Base-by-base conservation (phyloP, 768 basidiomycete genomes). In the Coprinopsis strossmayeri region DNA sequence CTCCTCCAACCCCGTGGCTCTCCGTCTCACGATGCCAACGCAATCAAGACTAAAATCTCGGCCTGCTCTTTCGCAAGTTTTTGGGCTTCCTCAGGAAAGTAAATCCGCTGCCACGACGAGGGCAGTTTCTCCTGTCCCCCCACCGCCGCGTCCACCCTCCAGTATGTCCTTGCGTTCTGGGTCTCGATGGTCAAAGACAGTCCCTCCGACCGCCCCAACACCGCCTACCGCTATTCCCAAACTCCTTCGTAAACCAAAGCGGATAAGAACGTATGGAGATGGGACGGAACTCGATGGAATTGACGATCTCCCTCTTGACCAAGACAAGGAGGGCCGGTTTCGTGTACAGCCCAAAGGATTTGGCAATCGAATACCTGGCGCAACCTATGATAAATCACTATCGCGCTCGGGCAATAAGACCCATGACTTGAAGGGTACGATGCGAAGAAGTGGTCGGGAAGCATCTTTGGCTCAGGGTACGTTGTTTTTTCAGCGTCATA, bases 231-330 rank as follows among this genome's bases (percentile, higher is more conserved):
- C 74, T 27, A 59, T 77, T 2, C 79, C 85, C 4, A 88, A 82
- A 65, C 64, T 90, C 11, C 67, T 92, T 21, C 79, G 83, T 46
- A 73, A 81, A 55, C 89, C 89, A 11, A 92, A 91, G 65, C 84
- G 87, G 32, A 76, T 75, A 53, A 73, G 80, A 45, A 78, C 78
- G 12, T 92, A 84, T 58, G 89, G 89, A 3, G 87, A 91, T 59
- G 93, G 93, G 12, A 92, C 90, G 9, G 93, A 95, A 62, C 69
- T 96, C 45, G 93, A 96, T 58, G 81, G 65, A 2, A 77, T 96
- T 50, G 93, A 94, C 23, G 93, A 96, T 63, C 75, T 95, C 34
- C 83, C 82, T 5, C 88, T 90, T 9, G 87, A 93, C 59, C 74
- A 87, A 40, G 90, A 92, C 43, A 84, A 87, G 58, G 87, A 91